Conservation (phyloP, 148 eudicot species). For the Amaranthus palmeri region DNA sequence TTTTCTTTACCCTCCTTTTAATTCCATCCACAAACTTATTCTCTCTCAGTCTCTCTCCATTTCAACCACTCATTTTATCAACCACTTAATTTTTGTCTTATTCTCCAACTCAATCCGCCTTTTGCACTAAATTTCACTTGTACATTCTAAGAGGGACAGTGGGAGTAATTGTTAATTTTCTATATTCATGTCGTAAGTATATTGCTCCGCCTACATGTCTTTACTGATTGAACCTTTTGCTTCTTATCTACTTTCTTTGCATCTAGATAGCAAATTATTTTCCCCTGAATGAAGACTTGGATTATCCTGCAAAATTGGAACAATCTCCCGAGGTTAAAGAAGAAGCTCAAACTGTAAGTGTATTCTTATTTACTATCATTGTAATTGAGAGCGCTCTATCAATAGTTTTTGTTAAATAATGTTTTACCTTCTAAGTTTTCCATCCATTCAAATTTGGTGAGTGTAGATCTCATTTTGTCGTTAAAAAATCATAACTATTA, state of each 20-base stretch:
- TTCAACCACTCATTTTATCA: no score
- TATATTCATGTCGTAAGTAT: background rate
- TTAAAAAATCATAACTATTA: background rate
- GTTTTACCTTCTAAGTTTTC: background rate
- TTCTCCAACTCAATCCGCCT: no score
- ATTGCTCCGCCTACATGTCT: background rate
- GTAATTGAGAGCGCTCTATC: background rate
- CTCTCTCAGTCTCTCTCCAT: no score
- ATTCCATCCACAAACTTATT: no score
- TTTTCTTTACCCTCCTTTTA: no score
- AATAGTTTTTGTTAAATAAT: background rate
- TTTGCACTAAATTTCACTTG: no score
- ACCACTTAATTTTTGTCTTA: no score
- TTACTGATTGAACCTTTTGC: slow-evolving; percentile 9
- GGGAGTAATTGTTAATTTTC: background rate
- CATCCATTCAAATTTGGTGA: background rate
- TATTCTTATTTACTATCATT: background rate
- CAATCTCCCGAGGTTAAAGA: slow-evolving; percentile 44
- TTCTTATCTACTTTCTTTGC: slow-evolving; percentile 15
- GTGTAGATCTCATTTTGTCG: background rate
- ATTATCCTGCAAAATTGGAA: slow-evolving; percentile 91
- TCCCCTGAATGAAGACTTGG: slow-evolving; percentile 81
- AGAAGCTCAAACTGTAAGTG: slow-evolving; percentile 67
- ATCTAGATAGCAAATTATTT: slow-evolving; percentile 87
- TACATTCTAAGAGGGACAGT: no score